These are phyloP conservation scores for Strobilomyces confusus DNA, from an alignment of 768 basidiomycete species.

Conservation along the genomic window DNA sequence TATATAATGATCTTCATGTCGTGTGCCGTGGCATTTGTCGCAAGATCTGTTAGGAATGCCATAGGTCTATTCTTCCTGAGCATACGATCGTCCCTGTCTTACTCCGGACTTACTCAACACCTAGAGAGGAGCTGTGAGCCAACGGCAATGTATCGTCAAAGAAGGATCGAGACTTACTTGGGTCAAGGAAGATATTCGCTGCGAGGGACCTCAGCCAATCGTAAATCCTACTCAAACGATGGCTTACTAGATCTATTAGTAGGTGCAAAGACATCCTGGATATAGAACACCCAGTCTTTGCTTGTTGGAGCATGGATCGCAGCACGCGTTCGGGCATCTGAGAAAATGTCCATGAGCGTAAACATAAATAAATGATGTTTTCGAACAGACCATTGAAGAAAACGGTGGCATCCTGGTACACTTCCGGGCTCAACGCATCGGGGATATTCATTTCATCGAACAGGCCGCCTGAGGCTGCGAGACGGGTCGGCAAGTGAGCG, in stretches of 20 bases:
- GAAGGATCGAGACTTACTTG: slow-evolving; percentile 25
- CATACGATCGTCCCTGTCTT: background rate
- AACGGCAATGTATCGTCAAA: background rate
- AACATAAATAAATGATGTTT: slow-evolving; percentile 38
- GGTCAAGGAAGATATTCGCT: slow-evolving; percentile 22
- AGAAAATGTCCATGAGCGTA: slow-evolving; percentile 25
- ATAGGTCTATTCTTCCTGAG: slow-evolving; percentile 43
- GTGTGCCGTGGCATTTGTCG: slow-evolving; percentile 52
- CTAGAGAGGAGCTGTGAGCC: slow-evolving; percentile 13
- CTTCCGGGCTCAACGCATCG: slow-evolving; percentile 40
- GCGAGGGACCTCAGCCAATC: background rate
- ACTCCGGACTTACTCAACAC: slow-evolving; percentile 30
- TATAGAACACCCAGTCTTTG: slow-evolving; percentile 40
- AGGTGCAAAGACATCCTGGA: slow-evolving; percentile 23
- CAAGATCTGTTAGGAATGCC: slow-evolving; percentile 60
- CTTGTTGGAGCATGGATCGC: slow-evolving; percentile 69
- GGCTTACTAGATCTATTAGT: slow-evolving; percentile 8
- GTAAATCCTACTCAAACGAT: background rate
- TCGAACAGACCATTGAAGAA: slow-evolving; percentile 52
- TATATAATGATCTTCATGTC: slow-evolving; percentile 49
- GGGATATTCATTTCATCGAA: slow-evolving; percentile 50
- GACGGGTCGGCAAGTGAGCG: background rate
- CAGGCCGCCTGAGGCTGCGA: slow-evolving; percentile 19
- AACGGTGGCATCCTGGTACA: slow-evolving; percentile 41
- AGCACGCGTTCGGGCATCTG: slow-evolving; percentile 48